phyloP scores from a whole-genome alignment of 1,284 basidiomycete genomes.

The Clitocybe nebularis region DNA sequence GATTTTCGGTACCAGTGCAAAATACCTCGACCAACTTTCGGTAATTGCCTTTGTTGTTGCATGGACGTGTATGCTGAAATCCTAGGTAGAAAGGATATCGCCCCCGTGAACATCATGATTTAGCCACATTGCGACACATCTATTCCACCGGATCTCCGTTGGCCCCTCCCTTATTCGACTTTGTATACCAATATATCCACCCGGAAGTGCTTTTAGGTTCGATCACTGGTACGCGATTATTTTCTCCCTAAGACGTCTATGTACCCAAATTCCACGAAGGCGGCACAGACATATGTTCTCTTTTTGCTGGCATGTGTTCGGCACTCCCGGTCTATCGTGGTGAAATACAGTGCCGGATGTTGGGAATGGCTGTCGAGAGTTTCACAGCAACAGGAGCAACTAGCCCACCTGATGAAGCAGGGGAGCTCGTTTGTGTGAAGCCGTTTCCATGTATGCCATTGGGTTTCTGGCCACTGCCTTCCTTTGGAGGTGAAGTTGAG shows the following conservation, averaged over 20 bases:
- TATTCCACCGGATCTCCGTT: constrained; percentile 85
- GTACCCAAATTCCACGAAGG: constrained; percentile 34
- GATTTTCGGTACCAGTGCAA: constrained; percentile 81
- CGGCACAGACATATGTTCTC: constrained; percentile 84
- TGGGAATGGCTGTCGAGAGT: constrained; percentile 75
- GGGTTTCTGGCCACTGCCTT: constrained; percentile 79
- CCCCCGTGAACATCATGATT: constrained; percentile 60
- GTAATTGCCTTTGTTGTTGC: constrained; percentile 36
- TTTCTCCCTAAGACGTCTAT: constrained; percentile 7
- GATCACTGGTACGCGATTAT: constrained; percentile 59
- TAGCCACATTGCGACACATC: constrained; percentile 66
- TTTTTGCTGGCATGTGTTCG: constrained; percentile 82
- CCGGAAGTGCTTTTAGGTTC: constrained; percentile 70
- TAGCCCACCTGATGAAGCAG: constrained; percentile 46
- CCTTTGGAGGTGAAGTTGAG: constrained; percentile 55
- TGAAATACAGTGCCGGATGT: constrained; percentile 82
- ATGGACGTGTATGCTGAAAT: constrained; percentile 10
- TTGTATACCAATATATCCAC: constrained; percentile 70
- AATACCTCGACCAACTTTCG: constrained; percentile 76
- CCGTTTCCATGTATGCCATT: constrained; percentile 86
- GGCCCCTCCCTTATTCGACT: constrained; percentile 73
- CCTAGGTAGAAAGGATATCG: constrained; percentile 55
- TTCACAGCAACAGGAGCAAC: constrained; percentile 43
- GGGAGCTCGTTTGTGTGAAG: constrained; percentile 70
- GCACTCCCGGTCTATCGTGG: constrained; percentile 79